Conservation (phyloP, 768 basidiomycete genomes). For the Rhizopogon roseolus region DNA sequence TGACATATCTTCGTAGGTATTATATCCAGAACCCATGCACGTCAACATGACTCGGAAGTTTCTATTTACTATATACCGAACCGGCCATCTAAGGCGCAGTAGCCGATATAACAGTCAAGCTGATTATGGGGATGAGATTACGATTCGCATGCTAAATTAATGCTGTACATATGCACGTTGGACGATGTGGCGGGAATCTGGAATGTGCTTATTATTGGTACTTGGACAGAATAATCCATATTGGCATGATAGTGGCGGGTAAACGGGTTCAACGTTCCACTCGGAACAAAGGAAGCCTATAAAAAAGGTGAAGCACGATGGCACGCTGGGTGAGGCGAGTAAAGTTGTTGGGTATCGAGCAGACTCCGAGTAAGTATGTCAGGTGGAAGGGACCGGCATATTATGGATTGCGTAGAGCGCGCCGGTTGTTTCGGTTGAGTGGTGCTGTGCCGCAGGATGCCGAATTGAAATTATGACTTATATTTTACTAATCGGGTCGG, state of each 20-base stretch:
- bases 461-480: neutral
- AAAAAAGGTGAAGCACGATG: no score
- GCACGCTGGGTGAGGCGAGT: no score
- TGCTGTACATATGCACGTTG: neutral
- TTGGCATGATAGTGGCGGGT: neutral
- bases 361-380: neutral
- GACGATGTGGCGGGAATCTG: neutral
- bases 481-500: neutral
- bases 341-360: no score
- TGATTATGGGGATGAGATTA: neutral
- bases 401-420: neutral
- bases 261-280: no score
- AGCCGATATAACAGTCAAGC: neutral
- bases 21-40: neutral
- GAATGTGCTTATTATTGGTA: neutral
- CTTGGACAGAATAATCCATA: constrained; percentile 1
- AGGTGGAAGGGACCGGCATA: neutral
- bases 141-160: neutral
- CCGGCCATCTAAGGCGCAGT: neutral
- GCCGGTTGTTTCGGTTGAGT: neutral
- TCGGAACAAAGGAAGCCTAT: no score
- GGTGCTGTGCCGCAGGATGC: constrained; percentile 4
- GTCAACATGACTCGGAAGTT: neutral
- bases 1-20: no score
- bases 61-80: neutral